These are phyloP conservation scores for Pyracantha coccinea DNA, from an alignment of 331 rosid species.

Conservation along the genomic window DNA sequence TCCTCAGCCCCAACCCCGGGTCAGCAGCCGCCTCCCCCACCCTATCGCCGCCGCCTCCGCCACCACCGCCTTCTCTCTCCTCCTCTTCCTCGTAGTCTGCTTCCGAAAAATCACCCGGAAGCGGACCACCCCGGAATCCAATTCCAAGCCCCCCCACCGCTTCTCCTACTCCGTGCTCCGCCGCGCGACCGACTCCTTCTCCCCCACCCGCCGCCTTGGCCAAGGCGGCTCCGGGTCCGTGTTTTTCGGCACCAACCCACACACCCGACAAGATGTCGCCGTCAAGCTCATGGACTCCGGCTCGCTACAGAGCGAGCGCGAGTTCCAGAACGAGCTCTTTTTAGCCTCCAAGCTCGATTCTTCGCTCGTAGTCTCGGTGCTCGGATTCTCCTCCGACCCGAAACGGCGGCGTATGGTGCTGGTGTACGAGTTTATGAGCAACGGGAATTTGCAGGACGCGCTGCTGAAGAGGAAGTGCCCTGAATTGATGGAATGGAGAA, in stretches of 20 bases:
- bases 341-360: conserved; percentile 64
- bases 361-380: conserved; percentile 34
- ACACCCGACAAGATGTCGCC: conserved; percentile 40
- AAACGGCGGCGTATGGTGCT: conserved; percentile 65
- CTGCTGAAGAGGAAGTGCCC: conserved; percentile 57
- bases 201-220: conserved; percentile 64
- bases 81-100: conserved; percentile 37
- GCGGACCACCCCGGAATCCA: conserved; percentile 38
- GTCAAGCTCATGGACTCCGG: conserved; percentile 86
- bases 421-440: conserved; percentile 68
- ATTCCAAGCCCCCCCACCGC: conserved; percentile 57
- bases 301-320: conserved; percentile 82
- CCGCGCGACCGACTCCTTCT: conserved; percentile 81
- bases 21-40: conserved; percentile 5
- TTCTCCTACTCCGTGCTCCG: conserved; percentile 68
- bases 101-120: conserved; percentile 41
- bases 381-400: conserved; percentile 67
- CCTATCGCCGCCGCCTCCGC: conserved; percentile 35
- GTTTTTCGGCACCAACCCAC: conserved; percentile 44
- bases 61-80: conserved; percentile 26
- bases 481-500: conserved; percentile 62
- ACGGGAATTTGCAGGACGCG: conserved; percentile 92
- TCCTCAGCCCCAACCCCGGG: conserved; percentile 4
- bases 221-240: conserved; percentile 95
- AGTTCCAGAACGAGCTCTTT: conserved; percentile 88